These are phyloP conservation scores for Dioszegia aurantiaca DNA, from an alignment of 768 basidiomycete genomes.

Conservation along the genomic window DNA sequence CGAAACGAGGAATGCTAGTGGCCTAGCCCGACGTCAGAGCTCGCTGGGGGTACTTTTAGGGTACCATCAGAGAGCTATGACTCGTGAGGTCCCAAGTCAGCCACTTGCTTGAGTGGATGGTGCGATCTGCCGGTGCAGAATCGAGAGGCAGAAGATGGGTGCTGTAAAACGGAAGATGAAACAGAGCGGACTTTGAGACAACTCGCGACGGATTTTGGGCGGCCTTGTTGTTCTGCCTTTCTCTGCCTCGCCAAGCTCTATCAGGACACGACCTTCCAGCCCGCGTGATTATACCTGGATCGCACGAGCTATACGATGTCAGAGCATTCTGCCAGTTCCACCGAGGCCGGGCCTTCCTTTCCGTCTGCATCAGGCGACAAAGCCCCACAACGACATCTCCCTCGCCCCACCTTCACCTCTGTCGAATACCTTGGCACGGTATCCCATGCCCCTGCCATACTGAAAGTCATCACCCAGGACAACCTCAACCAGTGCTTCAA, in stretches of 20 bases:
- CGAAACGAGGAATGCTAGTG: constrained; percentile 3
- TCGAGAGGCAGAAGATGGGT: constrained; percentile 12
- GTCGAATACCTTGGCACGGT: constrained; percentile 92
- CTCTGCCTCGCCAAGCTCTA: background rate
- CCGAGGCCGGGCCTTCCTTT: constrained; percentile 8
- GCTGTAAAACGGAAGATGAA: constrained; percentile 8
- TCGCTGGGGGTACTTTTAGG: constrained; percentile 7
- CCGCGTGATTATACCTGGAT: no score
- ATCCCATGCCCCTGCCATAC: constrained; percentile 61
- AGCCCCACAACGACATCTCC: constrained; percentile 36
- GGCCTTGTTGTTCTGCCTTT: constrained; percentile 8
- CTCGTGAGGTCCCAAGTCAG: background rate
- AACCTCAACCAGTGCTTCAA: constrained; percentile 72
- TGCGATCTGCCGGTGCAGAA: constrained; percentile 25
- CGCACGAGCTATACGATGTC: no score
- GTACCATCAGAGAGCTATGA: constrained; percentile 32
- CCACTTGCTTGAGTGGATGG: constrained; percentile 32
- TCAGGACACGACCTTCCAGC: no score
- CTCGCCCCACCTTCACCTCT: constrained; percentile 63
- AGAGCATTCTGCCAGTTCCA: constrained; percentile 9
- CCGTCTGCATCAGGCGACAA: background rate
- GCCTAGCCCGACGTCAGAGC: background rate
- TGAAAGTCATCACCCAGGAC: constrained; percentile 64
- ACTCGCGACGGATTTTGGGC: constrained; percentile 10
- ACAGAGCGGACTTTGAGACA: constrained; percentile 1